phyloP scores from a whole-genome alignment of 2,329 filamentous ascomycete genomes.

The Microdochium paspali region DNA sequence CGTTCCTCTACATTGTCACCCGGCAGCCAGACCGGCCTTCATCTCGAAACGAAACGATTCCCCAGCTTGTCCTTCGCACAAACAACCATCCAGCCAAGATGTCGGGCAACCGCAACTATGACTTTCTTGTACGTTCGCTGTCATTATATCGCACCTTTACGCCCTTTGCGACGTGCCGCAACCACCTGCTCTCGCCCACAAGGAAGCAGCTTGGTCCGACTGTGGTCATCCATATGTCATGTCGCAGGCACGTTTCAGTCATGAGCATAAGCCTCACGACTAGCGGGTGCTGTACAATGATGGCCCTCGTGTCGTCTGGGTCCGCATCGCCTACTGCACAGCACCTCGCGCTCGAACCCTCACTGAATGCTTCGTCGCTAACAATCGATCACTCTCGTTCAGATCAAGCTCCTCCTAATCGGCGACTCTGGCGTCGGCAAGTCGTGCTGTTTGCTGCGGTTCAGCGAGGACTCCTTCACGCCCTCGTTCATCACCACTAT shows the following conservation, averaged over 20 bases:
- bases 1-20: background rate
- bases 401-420: constrained; percentile 97
- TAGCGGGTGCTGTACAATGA: too few species aligned
- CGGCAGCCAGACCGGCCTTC: background rate
- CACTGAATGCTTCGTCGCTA: background rate
- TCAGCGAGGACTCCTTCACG: constrained; percentile 96
- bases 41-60: background rate
- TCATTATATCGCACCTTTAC: constrained; percentile 6
- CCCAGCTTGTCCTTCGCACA: constrained; percentile 11
- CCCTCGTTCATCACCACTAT: constrained; percentile 98
- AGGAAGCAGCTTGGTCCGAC: too few species aligned
- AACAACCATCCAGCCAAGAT: constrained; percentile 41
- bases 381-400: constrained; percentile 2
- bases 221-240: too few species aligned
- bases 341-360: constrained; percentile 3
- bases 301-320: too few species aligned
- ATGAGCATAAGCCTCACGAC: too few species aligned
- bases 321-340: too few species aligned
- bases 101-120: constrained; percentile 98
- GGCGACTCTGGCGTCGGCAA: constrained; percentile 95
- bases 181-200: too few species aligned
- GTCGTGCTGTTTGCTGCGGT: constrained; percentile 91
- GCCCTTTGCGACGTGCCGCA: too few species aligned
- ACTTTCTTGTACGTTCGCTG: constrained; percentile 73
- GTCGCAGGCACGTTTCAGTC: too few species aligned